phyloP scores from a whole-genome alignment of 306 rosid genomes.

The Heteromeles arbutifolia region DNA sequence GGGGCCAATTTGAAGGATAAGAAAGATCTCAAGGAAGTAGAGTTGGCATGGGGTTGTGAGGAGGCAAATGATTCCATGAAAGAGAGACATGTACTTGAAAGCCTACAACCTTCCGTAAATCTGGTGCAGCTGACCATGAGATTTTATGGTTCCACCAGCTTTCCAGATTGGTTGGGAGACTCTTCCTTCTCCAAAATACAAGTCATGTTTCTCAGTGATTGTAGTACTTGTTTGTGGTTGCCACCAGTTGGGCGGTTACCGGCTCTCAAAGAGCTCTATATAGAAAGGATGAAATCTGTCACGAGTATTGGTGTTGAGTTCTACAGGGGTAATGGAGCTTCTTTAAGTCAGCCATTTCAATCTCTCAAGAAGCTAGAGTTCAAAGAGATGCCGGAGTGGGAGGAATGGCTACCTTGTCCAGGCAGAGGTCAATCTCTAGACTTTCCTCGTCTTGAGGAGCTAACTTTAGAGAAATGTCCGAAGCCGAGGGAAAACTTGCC shows the following conservation, averaged over 20 bases:
- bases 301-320: background rate
- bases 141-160: background rate
- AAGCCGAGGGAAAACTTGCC: background rate
- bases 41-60: background rate
- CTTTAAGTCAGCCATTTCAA: background rate
- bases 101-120: background rate
- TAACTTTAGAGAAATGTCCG: background rate
- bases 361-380: background rate
- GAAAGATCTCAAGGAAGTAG: background rate
- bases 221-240: background rate
- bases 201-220: background rate
- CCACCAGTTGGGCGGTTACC: slow-evolving; percentile 15
- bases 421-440: too few species aligned
- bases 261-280: background rate
- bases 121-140: background rate
- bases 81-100: background rate
- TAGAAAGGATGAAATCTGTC: background rate
- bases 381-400: background rate
- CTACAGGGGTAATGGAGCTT: background rate
- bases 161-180: slow-evolving; percentile 16
- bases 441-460: background rate
- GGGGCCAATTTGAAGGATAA: slow-evolving; percentile 12
- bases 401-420: background rate
- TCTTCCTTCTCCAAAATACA: background rate
- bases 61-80: background rate